Percentiles rank a stretch among this genome's conserved stretches.
Conservation (phyloP, 2,329 filamentous ascomycete species). For the Thielaviopsis populi region DNA sequence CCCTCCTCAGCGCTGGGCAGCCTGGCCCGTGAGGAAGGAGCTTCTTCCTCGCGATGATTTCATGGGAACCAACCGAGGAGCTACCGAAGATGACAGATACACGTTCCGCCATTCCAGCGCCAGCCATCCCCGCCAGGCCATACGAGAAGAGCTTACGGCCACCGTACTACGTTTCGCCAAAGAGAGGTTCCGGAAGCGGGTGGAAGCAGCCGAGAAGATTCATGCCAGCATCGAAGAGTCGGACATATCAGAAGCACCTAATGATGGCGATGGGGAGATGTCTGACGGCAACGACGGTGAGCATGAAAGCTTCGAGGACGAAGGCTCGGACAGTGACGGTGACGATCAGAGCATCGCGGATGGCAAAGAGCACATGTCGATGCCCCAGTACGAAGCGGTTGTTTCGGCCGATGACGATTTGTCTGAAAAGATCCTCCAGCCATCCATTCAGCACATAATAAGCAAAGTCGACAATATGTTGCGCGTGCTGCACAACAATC, state of each 20-base stretch:
- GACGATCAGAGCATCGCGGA: background rate
- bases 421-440: slow-evolving; percentile 49
- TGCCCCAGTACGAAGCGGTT: slow-evolving; percentile 30
- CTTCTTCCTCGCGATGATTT: slow-evolving; percentile 36
- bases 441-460: slow-evolving; percentile 56
- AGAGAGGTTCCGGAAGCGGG: slow-evolving; percentile 5
- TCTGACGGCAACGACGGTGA: background rate
- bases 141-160: slow-evolving; percentile 13
- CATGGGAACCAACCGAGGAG: background rate
- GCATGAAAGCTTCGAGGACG: background rate
- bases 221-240: slow-evolving; percentile 10
- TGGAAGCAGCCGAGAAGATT: slow-evolving; percentile 3
- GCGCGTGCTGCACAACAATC: slow-evolving; percentile 51
- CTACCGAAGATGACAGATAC: background rate
- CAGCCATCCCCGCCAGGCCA: background rate
- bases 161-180: slow-evolving; percentile 7
- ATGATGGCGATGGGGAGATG: slow-evolving; percentile 4
- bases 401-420: slow-evolving; percentile 56
- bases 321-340: background rate
- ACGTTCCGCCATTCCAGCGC: background rate
- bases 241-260: slow-evolving; percentile 3
- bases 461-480: slow-evolving; percentile 55
- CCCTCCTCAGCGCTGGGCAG: slow-evolving; percentile 55
- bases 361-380: slow-evolving; percentile 16
- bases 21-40: slow-evolving; percentile 59